Evolutionary conservation across 352 stramenopile species (phyloP).

Genomic region (Phytophthora fragariaefolia): DNA sequence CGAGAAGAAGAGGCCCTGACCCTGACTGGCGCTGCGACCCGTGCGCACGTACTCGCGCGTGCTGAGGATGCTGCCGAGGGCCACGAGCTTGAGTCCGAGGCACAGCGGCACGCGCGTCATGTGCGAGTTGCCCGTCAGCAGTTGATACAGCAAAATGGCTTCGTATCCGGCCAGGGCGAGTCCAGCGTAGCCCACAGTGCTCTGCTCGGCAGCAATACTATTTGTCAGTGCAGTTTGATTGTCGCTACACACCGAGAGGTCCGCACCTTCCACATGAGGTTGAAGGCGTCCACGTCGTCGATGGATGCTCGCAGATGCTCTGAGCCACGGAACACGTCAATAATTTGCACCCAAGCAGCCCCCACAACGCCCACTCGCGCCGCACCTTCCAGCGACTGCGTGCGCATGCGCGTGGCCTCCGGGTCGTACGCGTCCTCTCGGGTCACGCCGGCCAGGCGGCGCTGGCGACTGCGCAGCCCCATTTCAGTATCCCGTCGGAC

Average conservation of each 20-base stretch:
- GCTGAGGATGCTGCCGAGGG: slow-evolving; percentile 42
- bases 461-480: slow-evolving; percentile 59
- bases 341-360: too few relatives aligned
- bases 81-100: slow-evolving; percentile 50
- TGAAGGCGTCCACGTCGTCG: slow-evolving; percentile 50
- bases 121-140: slow-evolving; percentile 26
- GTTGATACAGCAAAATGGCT: slow-evolving; percentile 40
- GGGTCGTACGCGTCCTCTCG: slow-evolving; percentile 48
- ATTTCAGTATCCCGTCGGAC: too few relatives aligned
- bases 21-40: slow-evolving; percentile 23
- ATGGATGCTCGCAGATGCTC: slow-evolving; percentile 57
- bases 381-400: slow-evolving; percentile 51
- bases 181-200: slow-evolving; percentile 42
- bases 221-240: slow-evolving; percentile 1
- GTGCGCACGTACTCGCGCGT: slow-evolving; percentile 48
- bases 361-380: not conserved
- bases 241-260: not conserved
- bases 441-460: slow-evolving; percentile 44
- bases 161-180: slow-evolving; percentile 54
- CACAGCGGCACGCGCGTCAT: slow-evolving; percentile 30
- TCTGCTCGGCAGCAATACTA: slow-evolving; percentile 32
- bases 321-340: too few relatives aligned
- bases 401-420: slow-evolving; percentile 42
- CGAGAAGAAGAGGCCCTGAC: slow-evolving; percentile 44
- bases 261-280: slow-evolving; percentile 52